These are phyloP conservation scores for Phytophthora uliginosa DNA, from an alignment of 352 stramenopile genomes.

Conservation along the genomic window DNA sequence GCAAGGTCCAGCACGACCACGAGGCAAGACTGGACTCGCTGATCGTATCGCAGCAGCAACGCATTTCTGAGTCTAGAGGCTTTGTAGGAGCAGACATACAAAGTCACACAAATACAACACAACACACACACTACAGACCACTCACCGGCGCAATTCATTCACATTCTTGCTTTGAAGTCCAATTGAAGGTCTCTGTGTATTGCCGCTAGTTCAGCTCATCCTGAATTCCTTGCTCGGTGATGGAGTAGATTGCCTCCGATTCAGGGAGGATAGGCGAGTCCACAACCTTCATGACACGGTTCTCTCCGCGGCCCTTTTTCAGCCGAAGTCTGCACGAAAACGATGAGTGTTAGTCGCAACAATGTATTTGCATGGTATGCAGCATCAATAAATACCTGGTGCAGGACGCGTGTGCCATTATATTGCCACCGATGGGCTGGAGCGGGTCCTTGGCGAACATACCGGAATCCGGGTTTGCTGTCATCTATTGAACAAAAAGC, in stretches of 20 bases:
- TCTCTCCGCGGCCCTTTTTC: conserved; percentile 98
- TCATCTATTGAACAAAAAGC: conserved; percentile 66
- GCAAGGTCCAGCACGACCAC: no score
- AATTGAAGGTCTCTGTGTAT: conserved; percentile 20
- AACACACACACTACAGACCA: no score
- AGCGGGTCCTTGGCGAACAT: conserved; percentile 94
- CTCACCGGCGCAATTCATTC: not conserved
- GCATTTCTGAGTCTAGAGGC: no score
- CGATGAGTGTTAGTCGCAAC: not conserved
- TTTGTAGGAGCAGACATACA: not conserved
- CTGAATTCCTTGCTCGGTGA: conserved; percentile 95
- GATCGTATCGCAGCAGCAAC: no score
- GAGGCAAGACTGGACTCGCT: no score
- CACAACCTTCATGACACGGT: conserved; percentile 98
- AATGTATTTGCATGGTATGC: not conserved
- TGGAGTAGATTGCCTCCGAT: conserved; percentile 98
- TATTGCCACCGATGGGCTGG: conserved; percentile 94
- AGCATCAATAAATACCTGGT: conserved; percentile 57
- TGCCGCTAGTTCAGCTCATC: conserved; percentile 89
- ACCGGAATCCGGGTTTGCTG: conserved; percentile 88
- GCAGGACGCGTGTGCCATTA: conserved; percentile 89
- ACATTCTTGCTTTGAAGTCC: conserved; percentile 18
- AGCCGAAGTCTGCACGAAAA: conserved; percentile 85
- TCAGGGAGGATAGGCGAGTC: conserved; percentile 98
- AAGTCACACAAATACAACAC: not conserved